Evolutionary conservation across 345 rosid genomes (phyloP), one percentile per base, ranked within the genome.

Genomic region (Syzygium grande): DNA sequence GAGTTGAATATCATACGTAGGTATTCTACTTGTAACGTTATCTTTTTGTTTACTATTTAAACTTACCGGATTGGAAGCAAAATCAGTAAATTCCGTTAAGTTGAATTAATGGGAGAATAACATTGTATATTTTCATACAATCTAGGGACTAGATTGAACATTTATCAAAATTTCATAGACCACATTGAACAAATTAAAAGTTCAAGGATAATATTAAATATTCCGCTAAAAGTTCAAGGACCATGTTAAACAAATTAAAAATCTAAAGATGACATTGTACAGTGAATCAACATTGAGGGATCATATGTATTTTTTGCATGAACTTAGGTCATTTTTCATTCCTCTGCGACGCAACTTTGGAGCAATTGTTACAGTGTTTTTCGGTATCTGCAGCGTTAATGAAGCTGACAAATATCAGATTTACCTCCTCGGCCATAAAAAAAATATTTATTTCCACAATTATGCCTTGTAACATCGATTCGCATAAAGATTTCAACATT

Each of bases 21-120:
- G n/a, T 61, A n/a, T n/a, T n/a, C 4, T 16, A 61, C 19, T 0
- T 6, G 0, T 61, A n/a, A 61, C 0, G 1, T 61, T n/a, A n/a
- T 61, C 14, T 7, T 61, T 61, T 61, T 61, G 15, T 61, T 15
- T 4, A 61, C 17, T 7, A 6, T 2, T 61, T 29, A 61, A 73
- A 73, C 43, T 73, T 73, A 34, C 10, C 11, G 43, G 23, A 38
- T 34, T 73, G 1, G 12, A 73, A 38, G 49, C 27, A 10, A 73
- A 73, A 9, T 73, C 1, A 19, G 4, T 13, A 1, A 73, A 73
- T 38, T 22, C 7, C 4, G 0, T 73, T 17, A 17, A 0, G 21
- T 16, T 17, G 41, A 65, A 30, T 65, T 16, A 68, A 34, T 65
- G 41, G 11, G 19, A 68, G 23, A 23, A 30, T 34, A 34, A 34